Evolutionary conservation across 176 grass and related monocot genomes (phyloP), one percentile per base, ranked within the genome.

Genomic region (Phragmites australis): DNA sequence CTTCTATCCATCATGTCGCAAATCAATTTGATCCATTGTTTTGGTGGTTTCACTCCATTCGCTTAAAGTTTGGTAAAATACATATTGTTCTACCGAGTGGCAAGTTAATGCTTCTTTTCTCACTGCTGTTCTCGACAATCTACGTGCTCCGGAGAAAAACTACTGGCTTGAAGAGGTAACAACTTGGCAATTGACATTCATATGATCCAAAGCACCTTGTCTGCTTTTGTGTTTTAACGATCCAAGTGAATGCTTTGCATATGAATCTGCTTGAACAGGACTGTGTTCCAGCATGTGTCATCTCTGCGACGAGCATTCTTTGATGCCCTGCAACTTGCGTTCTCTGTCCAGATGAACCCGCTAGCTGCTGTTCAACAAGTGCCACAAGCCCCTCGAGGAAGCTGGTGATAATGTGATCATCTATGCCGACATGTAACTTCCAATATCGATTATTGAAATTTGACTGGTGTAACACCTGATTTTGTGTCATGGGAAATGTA

Each of bases 331-430:
- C 88, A 71, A 19, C 87, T 98, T 1, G 96, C 92, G 1, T 98
- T 98, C 74, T 94, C 88, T 14, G 81, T 94, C 65, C 96, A 98
- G 86, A 87, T 93, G 88, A 98, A 98, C 74, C 96, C 96, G 0
- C 85, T 98, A 49, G 95, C 95, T 72, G 90, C 92, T 54, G 88
- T 93, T 54, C 95, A 93, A 58, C 92, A 97, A 65, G 46, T 85
- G 51, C 89, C 94, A 23, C 82, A 88, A 45, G 80, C 66, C 31
- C 85, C 89, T 19, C 84, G 85, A 72, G 68, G 80, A 77, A 86
- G 44, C 76, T 81, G 87, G 81, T 94, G 77, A 89, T 87, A 23
- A 34, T 71, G 55, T 46, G 55, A 5, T 63, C 81, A 12, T 30
- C 40, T 63, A 70, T 53, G 2, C 53, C 10, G 58, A 64, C 57